These are phyloP conservation scores for Sclerotinia spermophila DNA, from an alignment of 2,329 filamentous ascomycete species.

Conservation along the genomic window DNA sequence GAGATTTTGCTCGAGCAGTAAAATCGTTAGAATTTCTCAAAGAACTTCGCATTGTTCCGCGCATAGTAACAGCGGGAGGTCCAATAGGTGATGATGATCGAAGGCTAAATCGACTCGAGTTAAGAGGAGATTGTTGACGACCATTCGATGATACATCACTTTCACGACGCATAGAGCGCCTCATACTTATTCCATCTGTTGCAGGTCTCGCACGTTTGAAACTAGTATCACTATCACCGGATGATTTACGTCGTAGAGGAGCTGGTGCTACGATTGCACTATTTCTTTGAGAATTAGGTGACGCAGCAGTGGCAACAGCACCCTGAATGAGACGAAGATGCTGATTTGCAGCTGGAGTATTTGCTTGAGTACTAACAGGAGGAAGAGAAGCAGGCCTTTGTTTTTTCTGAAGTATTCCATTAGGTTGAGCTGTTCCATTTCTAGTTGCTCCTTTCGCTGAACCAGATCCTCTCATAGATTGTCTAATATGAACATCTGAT, in stretches of 20 bases:
- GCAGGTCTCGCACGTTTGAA: slow-evolving; percentile 64
- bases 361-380: slow-evolving; percentile 20
- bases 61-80: slow-evolving; percentile 39
- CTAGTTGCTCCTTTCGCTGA: slow-evolving; percentile 30
- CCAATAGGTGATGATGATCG: slow-evolving; percentile 66
- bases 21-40: slow-evolving; percentile 29
- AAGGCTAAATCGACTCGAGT: slow-evolving; percentile 63
- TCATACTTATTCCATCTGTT: slow-evolving; percentile 57
- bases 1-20: slow-evolving; percentile 25
- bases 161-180: slow-evolving; percentile 65
- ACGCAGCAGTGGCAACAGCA: slow-evolving; percentile 25
- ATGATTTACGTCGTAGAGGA: slow-evolving; percentile 50
- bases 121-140: slow-evolving; percentile 38
- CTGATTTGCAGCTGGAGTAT: slow-evolving; percentile 26
- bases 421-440: slow-evolving; percentile 24
- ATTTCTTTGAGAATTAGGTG: slow-evolving; percentile 17
- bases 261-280: slow-evolving; percentile 26
- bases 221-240: slow-evolving; percentile 73
- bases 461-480: slow-evolving; percentile 33
- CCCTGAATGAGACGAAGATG: slow-evolving; percentile 29
- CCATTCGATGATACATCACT: slow-evolving; percentile 34
- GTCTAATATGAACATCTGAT: slow-evolving; percentile 33
- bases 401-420: slow-evolving; percentile 39
- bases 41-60: slow-evolving; percentile 40
- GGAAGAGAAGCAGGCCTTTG: slow-evolving; percentile 34